Evolutionary conservation across 495 filamentous ascomycete species (phyloP), one percentile per base, ranked within the genome.

Genomic region (Baudoinia panamericana): DNA sequence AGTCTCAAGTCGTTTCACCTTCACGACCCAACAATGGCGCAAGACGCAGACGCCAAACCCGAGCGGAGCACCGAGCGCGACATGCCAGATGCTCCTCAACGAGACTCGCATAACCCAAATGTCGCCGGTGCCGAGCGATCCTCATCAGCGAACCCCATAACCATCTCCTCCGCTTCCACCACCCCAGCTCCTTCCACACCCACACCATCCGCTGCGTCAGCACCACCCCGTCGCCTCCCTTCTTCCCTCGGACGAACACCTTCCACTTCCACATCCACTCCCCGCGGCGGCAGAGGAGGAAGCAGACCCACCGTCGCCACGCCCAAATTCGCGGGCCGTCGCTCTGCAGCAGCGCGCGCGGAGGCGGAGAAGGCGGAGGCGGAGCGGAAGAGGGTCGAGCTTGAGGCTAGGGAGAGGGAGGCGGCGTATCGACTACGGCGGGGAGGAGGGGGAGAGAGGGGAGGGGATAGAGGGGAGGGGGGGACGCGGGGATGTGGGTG

Each of bases 361-460:
- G 42, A 51, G 27, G 24, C 46, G 30, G 48, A 48, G 39, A 42
- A 51, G 24, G 49, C 37, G 28, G 51, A 51, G 21, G 18, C 35
- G 17, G 53, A 51, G 27, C 29, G 36, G 28, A 44, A 43, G 38
- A 19, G 47, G 29, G 43, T 24, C 19, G 41, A 56, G 23, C 27
- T 32, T 19, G 38, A 51, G 23, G 42, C 24, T 5, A 41, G 40
- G 30, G 42, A n/a, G 20, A 46, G 38, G 20, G 42, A 27, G 31
- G 31, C 30, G 11, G 36, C 35, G 30, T 25, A 15, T 15, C 17
- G 26, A 30, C 41, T 30, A 16, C 11, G 46, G 20, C n/a, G 25
- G 16, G 21, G 36, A 4, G 44, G 41, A 2, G 28, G 44, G 30
- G 22, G 39, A 24, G 36, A 41, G 19, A 20, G 46, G 21, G 46